phyloP scores from a whole-genome alignment of 495 filamentous ascomycete genomes.

The Daldinia loculata region DNA sequence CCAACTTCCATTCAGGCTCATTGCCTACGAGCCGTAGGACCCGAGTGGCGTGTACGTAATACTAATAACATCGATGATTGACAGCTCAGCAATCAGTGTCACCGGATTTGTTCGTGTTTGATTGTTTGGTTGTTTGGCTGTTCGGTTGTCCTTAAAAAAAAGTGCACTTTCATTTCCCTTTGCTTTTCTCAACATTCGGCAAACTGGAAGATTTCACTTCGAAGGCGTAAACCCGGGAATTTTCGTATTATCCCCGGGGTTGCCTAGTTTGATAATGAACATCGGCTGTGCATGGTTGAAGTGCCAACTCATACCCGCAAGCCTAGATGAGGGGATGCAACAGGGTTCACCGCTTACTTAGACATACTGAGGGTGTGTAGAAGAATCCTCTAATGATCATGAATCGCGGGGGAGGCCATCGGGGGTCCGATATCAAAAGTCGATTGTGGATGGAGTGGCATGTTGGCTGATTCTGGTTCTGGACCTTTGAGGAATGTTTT shows the following conservation, averaged over 20 bases:
- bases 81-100: slow-evolving; percentile 39
- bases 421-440: slow-evolving; percentile 6
- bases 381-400: slow-evolving; percentile 10
- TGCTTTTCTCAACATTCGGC: neutral
- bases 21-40: slow-evolving; percentile 23
- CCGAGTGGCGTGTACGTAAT: slow-evolving; percentile 27
- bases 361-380: slow-evolving; percentile 26
- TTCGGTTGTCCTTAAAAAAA: slow-evolving; percentile 11
- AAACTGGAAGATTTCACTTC: neutral
- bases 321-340: slow-evolving; percentile 1
- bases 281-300: slow-evolving; percentile 15
- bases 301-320: slow-evolving; percentile 8
- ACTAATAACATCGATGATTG: slow-evolving; percentile 20
- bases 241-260: slow-evolving; percentile 18
- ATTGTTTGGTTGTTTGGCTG: neutral
- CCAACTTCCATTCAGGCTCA: neutral
- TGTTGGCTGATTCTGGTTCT: neutral
- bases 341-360: slow-evolving; percentile 26
- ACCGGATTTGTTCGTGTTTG: slow-evolving; percentile 19
- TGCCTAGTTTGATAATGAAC: slow-evolving; percentile 7
- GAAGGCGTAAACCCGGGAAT: slow-evolving; percentile 13
- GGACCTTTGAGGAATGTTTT: slow-evolving; percentile 22
- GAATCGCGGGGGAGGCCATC: slow-evolving; percentile 19
- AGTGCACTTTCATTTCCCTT: slow-evolving; percentile 25
- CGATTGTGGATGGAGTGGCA: neutral